Evolutionary conservation across 2,329 filamentous ascomycete species (phyloP).

Genomic region (Dryadomyces quercivorus): DNA sequence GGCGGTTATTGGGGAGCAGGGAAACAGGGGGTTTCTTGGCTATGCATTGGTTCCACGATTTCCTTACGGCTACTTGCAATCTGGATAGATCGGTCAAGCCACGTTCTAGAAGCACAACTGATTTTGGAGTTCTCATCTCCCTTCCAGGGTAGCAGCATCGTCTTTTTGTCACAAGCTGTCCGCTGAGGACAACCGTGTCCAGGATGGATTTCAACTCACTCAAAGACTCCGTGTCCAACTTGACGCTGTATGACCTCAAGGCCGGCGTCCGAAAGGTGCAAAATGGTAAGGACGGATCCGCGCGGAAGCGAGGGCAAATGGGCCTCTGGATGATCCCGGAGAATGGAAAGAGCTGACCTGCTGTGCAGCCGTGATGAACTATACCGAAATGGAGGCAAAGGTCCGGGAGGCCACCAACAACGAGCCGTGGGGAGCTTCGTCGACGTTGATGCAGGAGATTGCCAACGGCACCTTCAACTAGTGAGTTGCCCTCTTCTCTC

Average conservation of each 20-base stretch:
- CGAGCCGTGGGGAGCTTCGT: slow-evolving; percentile 86
- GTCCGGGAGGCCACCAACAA: slow-evolving; percentile 98
- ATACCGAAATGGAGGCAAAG: slow-evolving; percentile 57
- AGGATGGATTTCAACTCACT: slow-evolving; percentile 77
- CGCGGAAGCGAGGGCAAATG: background rate
- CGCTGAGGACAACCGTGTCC: slow-evolving; percentile 7
- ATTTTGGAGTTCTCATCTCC: background rate
- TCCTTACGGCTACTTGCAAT: background rate
- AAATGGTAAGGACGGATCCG: slow-evolving; percentile 56
- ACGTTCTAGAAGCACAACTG: background rate
- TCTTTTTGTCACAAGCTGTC: background rate
- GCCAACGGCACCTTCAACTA: slow-evolving; percentile 97
- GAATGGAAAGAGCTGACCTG: background rate
- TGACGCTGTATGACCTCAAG: slow-evolving; percentile 92
- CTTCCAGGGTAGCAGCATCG: background rate
- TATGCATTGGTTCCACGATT: background rate
- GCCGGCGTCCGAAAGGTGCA: slow-evolving; percentile 90
- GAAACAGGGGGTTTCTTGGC: background rate
- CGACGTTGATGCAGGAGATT: slow-evolving; percentile 91
- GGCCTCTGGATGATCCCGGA: background rate
- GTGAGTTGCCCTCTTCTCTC: slow-evolving; percentile 40
- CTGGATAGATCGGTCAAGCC: background rate
- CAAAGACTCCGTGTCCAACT: slow-evolving; percentile 78
- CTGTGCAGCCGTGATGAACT: slow-evolving; percentile 80
- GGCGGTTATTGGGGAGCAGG: background rate